Evolutionary conservation across 2,329 filamentous ascomycete species (phyloP).

Genomic region (Colletotrichum limetticola): DNA sequence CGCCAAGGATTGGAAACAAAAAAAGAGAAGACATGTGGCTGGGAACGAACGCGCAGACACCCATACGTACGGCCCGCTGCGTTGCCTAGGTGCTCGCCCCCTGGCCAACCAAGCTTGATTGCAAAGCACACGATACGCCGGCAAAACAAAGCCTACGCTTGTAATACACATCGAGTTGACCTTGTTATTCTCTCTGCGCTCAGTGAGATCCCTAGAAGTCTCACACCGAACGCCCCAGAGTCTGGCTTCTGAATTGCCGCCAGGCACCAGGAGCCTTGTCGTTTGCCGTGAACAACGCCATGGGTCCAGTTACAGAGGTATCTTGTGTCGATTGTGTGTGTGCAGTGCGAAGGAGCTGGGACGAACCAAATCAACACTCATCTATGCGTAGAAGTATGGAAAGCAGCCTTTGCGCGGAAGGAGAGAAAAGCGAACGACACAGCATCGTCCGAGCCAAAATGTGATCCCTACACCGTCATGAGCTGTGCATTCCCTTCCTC

Average conservation of each 20-base stretch:
- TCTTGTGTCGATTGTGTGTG: slow-evolving; percentile 30
- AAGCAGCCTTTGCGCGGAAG: slow-evolving; percentile 23
- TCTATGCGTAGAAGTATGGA: slow-evolving; percentile 37
- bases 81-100: slow-evolving; percentile 1
- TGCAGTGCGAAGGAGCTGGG: slow-evolving; percentile 24
- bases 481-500: slow-evolving; percentile 20
- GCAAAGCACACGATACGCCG: slow-evolving; percentile 27
- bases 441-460: slow-evolving; percentile 31
- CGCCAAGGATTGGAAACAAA: slow-evolving; percentile 3
- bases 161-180: slow-evolving; percentile 3
- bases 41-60: neutral
- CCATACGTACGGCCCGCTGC: neutral
- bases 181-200: neutral
- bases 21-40: neutral
- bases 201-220: neutral
- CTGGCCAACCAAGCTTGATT: slow-evolving; percentile 15
- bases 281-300: slow-evolving; percentile 18
- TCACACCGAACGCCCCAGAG: neutral
- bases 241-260: neutral
- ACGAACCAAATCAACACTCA: slow-evolving; percentile 35
- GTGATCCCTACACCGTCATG: slow-evolving; percentile 33
- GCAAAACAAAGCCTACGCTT: slow-evolving; percentile 20
- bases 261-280: neutral
- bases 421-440: slow-evolving; percentile 34
- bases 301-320: slow-evolving; percentile 34